These are phyloP conservation scores for Musa balbisiana DNA, from an alignment of 202 grass and related monocot species.

Conservation along the genomic window DNA sequence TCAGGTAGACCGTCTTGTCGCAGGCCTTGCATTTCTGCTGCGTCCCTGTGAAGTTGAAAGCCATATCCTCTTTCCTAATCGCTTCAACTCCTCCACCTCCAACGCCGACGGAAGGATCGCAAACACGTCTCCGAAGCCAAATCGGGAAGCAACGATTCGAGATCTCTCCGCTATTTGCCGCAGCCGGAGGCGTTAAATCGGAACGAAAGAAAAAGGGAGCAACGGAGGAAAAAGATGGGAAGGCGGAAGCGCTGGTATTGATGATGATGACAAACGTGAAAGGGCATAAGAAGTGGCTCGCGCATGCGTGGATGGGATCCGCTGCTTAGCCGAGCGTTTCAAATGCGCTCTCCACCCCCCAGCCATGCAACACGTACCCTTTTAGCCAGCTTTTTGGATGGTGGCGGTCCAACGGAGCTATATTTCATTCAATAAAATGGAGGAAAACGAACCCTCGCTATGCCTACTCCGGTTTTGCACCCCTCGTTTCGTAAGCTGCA, in stretches of 20 bases:
- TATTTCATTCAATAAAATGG: too few relatives aligned
- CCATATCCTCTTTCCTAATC: neutral
- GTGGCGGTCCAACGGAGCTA: too few relatives aligned
- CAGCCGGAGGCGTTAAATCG: neutral
- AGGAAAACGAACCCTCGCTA: too few relatives aligned
- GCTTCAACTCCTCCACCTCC: neutral
- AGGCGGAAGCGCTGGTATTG: neutral
- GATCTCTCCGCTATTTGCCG: neutral
- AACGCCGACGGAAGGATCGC: neutral
- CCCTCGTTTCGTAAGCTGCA: too few relatives aligned
- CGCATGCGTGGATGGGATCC: neutral
- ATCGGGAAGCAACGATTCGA: neutral
- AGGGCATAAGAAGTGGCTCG: neutral
- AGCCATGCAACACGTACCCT: too few relatives aligned
- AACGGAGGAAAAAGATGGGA: too few relatives aligned
- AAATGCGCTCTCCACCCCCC: too few relatives aligned
- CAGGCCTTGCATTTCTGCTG: constrained; percentile 13
- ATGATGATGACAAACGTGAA: neutral
- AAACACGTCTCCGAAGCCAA: neutral
- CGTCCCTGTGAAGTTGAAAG: constrained; percentile 6
- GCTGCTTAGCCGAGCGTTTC: neutral
- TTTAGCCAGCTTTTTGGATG: too few relatives aligned
- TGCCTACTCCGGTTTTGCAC: too few relatives aligned
- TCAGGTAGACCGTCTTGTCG: constrained; percentile 14
- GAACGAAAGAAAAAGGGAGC: neutral